These are phyloP conservation scores for Penicillium polonicum DNA, from an alignment of 2,329 filamentous ascomycete species.

Conservation along the genomic window DNA sequence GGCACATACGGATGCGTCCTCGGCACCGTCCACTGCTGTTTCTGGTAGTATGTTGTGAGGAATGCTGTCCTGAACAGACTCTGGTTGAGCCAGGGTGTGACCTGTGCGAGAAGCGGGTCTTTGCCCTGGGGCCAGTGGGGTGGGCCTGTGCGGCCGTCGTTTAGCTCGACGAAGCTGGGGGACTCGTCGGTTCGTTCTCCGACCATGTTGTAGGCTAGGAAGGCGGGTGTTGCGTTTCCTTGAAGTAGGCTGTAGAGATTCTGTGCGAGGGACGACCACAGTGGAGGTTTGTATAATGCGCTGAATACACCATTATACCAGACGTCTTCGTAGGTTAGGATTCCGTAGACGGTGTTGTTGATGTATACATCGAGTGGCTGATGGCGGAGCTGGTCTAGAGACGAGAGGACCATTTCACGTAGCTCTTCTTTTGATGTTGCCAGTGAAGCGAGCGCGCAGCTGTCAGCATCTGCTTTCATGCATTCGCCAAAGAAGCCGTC, in stretches of 20 bases:
- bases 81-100: slow-evolving; percentile 8
- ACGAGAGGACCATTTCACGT: neutral
- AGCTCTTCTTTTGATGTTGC: slow-evolving; percentile 5
- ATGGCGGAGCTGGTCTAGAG: slow-evolving; percentile 3
- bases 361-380: slow-evolving; percentile 24
- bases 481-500: slow-evolving; percentile 14
- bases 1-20: slow-evolving; percentile 16
- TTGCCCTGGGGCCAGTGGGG: slow-evolving; percentile 3
- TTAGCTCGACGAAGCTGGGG: slow-evolving; percentile 1
- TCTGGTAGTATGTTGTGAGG: slow-evolving; percentile 1
- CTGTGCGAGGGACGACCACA: slow-evolving; percentile 3
- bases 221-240: slow-evolving; percentile 11
- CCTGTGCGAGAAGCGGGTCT: neutral
- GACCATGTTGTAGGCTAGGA: neutral
- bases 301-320: slow-evolving; percentile 24
- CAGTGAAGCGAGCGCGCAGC: neutral
- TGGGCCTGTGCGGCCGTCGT: slow-evolving; percentile 7
- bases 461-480: neutral
- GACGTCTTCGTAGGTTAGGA: slow-evolving; percentile 14
- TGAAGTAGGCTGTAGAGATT: slow-evolving; percentile 5
- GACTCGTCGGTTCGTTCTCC: neutral
- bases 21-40: slow-evolving; percentile 14
- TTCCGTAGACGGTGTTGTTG: slow-evolving; percentile 19
- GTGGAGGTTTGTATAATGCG: slow-evolving; percentile 3
- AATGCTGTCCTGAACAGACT: neutral